Evolutionary conservation across 805 yeast species (phyloP), one percentile per base, ranked within the genome.

Genomic region (Yarrowia sp.): DNA sequence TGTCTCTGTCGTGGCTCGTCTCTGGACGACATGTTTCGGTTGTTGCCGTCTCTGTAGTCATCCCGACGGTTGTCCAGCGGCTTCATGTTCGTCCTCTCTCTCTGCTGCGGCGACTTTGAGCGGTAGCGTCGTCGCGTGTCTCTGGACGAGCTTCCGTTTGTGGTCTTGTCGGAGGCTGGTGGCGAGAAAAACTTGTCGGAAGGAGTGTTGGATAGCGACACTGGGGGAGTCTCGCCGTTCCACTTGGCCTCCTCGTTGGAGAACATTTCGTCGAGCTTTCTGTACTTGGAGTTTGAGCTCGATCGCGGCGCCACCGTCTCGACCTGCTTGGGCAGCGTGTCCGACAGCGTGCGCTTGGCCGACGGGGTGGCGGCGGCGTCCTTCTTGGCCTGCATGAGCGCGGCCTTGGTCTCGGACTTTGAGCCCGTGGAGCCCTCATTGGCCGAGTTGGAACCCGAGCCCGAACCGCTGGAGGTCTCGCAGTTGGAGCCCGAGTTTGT

Each of bases 251-350:
- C 67, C 38, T 63, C 67, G 38, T 63, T 49, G 40, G 45, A 38
- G 32, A 63, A 48, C 67, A 63, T 63, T 48, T 63, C 67, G 40
- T 48, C 56, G n/a, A 63, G 56, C 40, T 63, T 63, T 9, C 56
- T 19, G 67, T 63, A 63, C 67, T 63, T 63, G 43, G 65, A 56
- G 38, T 56, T 40, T 22, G 48, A 58, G 19, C 19, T 8, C 8
- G 65, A 35, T 5, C 52, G 48, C n/a, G 38, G 52, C 22, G 32
- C 19, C 36, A 43, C 52, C 7, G 50, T 16, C 42, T 59, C 65
- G 9, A 59, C 65, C 48, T 41, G 65, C 22, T 59, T 43, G 26
- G 65, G 65, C 2, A 43, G 52, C 2, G 65, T 59, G 52, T 59
- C 65, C 8, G 64, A 10, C 1, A 59, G 52, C 7, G 52, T 16